phyloP scores from a whole-genome alignment of 306 rosid genomes.

The Dicorynia guianensis region DNA sequence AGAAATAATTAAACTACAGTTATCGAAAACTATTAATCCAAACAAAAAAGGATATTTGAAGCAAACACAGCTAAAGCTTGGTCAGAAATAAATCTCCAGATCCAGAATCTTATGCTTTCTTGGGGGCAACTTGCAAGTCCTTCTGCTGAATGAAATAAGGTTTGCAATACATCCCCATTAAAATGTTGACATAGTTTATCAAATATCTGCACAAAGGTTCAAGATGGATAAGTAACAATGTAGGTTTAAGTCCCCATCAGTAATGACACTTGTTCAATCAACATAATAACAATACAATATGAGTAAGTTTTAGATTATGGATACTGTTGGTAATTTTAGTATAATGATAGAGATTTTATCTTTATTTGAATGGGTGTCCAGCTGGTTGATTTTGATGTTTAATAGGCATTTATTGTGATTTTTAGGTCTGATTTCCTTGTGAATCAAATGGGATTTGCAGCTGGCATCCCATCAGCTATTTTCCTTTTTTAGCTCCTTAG shows the following conservation, averaged over 20 bases:
- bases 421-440: no score
- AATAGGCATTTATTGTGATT: no score
- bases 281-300: not conserved
- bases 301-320: no score
- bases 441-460: no score
- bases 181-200: slow-evolving; percentile 97
- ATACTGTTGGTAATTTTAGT: no score
- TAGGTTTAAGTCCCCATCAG: slow-evolving; percentile 26
- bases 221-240: slow-evolving; percentile 39
- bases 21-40: slow-evolving; percentile 8
- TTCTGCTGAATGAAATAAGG: slow-evolving; percentile 87
- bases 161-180: slow-evolving; percentile 89
- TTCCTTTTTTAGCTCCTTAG: no score
- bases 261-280: slow-evolving; percentile 16
- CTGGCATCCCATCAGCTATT: no score
- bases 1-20: slow-evolving; percentile 27
- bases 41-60: slow-evolving; percentile 85
- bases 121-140: slow-evolving; percentile 82
- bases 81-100: slow-evolving; percentile 85
- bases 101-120: slow-evolving; percentile 71
- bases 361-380: no score
- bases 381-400: no score
- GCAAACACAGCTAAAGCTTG: slow-evolving; percentile 83
- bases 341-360: no score
- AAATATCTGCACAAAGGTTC: slow-evolving; percentile 78